phyloP scores from a whole-genome alignment of 2,329 filamentous ascomycete species.

The Ophiosphaerella herpotricha region DNA sequence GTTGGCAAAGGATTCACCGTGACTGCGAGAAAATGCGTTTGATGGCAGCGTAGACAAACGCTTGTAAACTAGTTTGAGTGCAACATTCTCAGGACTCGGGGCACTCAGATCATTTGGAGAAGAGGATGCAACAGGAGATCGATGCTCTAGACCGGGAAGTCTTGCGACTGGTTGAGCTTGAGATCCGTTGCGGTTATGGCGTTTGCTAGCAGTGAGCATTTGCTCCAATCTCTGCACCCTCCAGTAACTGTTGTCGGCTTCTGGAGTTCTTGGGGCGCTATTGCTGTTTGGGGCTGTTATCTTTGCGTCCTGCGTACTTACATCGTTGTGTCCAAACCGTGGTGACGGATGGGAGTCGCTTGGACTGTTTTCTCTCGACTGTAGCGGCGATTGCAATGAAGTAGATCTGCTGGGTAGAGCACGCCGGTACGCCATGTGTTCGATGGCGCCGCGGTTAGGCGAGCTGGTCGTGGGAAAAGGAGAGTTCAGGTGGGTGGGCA shows the following conservation, averaged over 20 bases:
- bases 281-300: no score
- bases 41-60: neutral
- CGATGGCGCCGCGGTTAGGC: no score
- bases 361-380: neutral
- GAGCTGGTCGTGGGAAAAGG: no score
- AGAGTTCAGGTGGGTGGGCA: no score
- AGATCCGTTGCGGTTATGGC: neutral
- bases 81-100: no score
- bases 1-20: neutral
- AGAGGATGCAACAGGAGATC: neutral
- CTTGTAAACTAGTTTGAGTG: neutral
- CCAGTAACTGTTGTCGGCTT: no score
- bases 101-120: neutral
- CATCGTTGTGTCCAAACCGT: neutral
- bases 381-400: neutral
- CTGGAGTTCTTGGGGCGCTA: no score
- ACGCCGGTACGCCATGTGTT: no score
- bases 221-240: neutral
- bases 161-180: neutral
- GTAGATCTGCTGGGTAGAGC: neutral
- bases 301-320: no score
- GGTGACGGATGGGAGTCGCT: no score
- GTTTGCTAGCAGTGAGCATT: neutral
- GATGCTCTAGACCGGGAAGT: constrained; percentile 2
- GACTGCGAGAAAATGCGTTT: neutral